Base-by-base conservation (phyloP, 177 flowering plant genomes). In the Vitis hybrid region DNA sequence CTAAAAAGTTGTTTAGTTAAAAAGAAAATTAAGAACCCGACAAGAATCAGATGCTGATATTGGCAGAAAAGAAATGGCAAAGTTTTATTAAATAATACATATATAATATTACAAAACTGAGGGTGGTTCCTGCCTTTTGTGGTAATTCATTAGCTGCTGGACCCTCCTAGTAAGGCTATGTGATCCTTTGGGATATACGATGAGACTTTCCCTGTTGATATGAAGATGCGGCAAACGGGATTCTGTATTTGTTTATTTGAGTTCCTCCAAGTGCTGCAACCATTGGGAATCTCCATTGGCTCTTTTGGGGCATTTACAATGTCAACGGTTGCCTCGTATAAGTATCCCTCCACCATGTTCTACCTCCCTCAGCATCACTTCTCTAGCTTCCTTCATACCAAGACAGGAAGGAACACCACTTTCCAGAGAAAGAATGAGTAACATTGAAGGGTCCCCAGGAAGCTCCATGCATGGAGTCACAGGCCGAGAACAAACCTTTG, bases 151-250 rank as follows among this genome's bases (percentile, higher is more conserved):
- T 3, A 48, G 11, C 30, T 14, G 19, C 52, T 18, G 51, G 66
- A 52, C 66, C 61, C 58, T 11, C 3, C 40, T 4, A 35, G 40
- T 6, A 52, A 27, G 55, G 14, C 60, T 13, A 35, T 9, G n/a
- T 74, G 73, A 74, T 68, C 82, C 82, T 74, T 82, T 78, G 78
- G 77, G 79, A 69, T 62, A 71, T 77, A 72, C 69, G 60, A 73
- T 15, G 81, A 69, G 86, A 49, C 78, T 56, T 27, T 69, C 56
- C n/a, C 62, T 24, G 60, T 52, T 52, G 3, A 27, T 17, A 12
- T 3, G 30, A 7, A 70, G 79, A 81, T 67, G 85, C 80, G 85
- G 82, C 82, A 74, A 65, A 48, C 10, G 52, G 78, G 75, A 78
- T 68, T 76, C 72, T 14, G 8, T 48, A 18, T 27, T 56, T 59